A percentile compares a stretch with the other conserved stretches of the same genome.
phyloP scores from a whole-genome alignment of 495 filamentous ascomycete genomes.

The Bombardia bombarda region DNA sequence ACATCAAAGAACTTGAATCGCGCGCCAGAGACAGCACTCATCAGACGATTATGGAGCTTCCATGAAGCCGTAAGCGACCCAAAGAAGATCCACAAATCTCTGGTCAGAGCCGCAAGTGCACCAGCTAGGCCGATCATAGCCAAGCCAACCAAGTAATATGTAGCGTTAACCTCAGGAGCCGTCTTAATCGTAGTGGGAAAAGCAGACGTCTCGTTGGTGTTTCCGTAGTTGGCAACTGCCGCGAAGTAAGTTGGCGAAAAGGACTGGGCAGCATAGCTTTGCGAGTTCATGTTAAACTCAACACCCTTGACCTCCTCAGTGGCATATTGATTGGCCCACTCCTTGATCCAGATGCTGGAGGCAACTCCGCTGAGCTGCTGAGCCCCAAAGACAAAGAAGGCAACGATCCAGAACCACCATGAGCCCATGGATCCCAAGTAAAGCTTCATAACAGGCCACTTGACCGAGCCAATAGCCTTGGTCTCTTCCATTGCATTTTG shows the following conservation, averaged over 20 bases:
- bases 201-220: constrained; percentile 13
- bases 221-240: constrained; percentile 24
- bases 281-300: constrained; percentile 28
- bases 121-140: constrained; percentile 68
- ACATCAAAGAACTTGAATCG: constrained; percentile 98
- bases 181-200: constrained; percentile 9
- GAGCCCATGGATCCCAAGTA: constrained; percentile 85
- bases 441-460: constrained; percentile 72
- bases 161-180: constrained; percentile 58
- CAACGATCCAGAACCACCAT: constrained; percentile 87
- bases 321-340: constrained; percentile 64
- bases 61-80: constrained; percentile 85
- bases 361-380: constrained; percentile 80
- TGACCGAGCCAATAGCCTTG: constrained; percentile 77
- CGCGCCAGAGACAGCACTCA: constrained; percentile 74
- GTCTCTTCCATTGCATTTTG: constrained; percentile 55
- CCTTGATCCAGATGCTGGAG: constrained; percentile 86
- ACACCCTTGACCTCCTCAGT: constrained; percentile 22
- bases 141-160: constrained; percentile 79
- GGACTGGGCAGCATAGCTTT: constrained; percentile 20
- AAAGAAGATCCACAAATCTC: constrained; percentile 85
- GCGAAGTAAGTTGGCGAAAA: constrained; percentile 29
- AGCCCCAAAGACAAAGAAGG: constrained; percentile 61
- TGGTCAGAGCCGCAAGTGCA: constrained; percentile 62
- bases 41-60: constrained; percentile 72